Conservation (phyloP, 2,329 filamentous ascomycete species). For the Fusarium sulawesiense region DNA sequence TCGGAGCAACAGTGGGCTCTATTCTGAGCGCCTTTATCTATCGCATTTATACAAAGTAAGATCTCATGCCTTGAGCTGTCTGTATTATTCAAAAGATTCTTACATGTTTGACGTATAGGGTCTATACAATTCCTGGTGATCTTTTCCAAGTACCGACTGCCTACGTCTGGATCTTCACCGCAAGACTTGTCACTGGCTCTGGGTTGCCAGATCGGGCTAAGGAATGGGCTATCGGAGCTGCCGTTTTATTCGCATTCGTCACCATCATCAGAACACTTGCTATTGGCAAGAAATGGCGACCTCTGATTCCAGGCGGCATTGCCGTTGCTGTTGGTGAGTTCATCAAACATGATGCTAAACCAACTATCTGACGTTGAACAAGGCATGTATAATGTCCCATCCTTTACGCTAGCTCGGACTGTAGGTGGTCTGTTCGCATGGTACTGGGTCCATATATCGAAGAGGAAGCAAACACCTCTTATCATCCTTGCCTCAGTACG, state of each 20-base stretch:
- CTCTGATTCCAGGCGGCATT: slow-evolving; percentile 89
- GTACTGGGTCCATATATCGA: slow-evolving; percentile 75
- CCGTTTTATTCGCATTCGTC: slow-evolving; percentile 75
- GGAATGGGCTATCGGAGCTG: slow-evolving; percentile 82
- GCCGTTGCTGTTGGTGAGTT: slow-evolving; percentile 86
- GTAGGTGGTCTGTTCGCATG: slow-evolving; percentile 80
- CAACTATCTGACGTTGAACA: slow-evolving; percentile 21
- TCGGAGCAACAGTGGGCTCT: slow-evolving; percentile 87
- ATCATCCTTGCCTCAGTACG: slow-evolving; percentile 84
- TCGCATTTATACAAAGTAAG: slow-evolving; percentile 79
- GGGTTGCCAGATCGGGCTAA: slow-evolving; percentile 86
- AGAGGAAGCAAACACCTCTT: slow-evolving; percentile 75
- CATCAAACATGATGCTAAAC: not conserved
- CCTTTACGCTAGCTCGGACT: slow-evolving; percentile 90
- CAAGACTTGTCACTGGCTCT: slow-evolving; percentile 88
- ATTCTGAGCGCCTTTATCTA: slow-evolving; percentile 89
- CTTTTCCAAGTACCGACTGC: slow-evolving; percentile 94
- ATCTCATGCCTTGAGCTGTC: slow-evolving; percentile 3
- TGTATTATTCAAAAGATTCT: not conserved
- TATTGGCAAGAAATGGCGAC: slow-evolving; percentile 71
- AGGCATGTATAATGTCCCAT: slow-evolving; percentile 98
- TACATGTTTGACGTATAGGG: slow-evolving; percentile 57
- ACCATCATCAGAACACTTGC: slow-evolving; percentile 76
- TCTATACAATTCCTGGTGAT: slow-evolving; percentile 88
- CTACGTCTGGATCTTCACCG: slow-evolving; percentile 98